These are phyloP conservation scores for Lasiodiplodia theobromae DNA, from an alignment of 2,329 filamentous ascomycete genomes.

Conservation along the genomic window DNA sequence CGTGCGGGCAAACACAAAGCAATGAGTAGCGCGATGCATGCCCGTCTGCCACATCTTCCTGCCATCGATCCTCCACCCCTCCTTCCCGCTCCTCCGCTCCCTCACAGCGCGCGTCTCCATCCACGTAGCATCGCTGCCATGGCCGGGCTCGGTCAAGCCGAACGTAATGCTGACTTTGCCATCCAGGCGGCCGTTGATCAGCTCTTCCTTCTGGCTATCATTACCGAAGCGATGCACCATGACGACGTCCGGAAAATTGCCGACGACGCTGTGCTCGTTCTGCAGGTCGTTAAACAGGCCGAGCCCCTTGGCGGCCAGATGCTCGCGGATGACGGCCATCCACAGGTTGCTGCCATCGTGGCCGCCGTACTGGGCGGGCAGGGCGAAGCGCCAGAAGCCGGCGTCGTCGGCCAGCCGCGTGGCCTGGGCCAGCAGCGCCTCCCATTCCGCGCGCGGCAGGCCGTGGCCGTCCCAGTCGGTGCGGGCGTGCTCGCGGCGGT, in stretches of 20 bases:
- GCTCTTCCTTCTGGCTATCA: conserved; percentile 59
- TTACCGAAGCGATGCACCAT: conserved; percentile 69
- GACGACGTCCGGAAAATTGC: conserved; percentile 68
- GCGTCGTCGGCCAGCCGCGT: conserved; percentile 62
- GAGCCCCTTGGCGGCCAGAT: conserved; percentile 65
- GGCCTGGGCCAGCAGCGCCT: conserved; percentile 59
- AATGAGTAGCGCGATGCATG: conserved; percentile 67
- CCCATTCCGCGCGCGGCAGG: conserved; percentile 66
- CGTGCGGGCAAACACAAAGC: conserved; percentile 68
- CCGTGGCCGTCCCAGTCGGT: conserved; percentile 67
- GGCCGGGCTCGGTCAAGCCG: conserved; percentile 67
- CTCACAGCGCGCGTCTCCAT: conserved; percentile 63
- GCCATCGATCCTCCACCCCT: conserved; percentile 63
- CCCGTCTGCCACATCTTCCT: conserved; percentile 72
- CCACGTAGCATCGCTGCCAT: conserved; percentile 69
- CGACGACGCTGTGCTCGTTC: conserved; percentile 68
- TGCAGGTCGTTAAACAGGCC: conserved; percentile 70
- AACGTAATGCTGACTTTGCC: conserved; percentile 66
- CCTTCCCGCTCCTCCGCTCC: conserved; percentile 51
- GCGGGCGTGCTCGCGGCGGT: conserved; percentile 67
- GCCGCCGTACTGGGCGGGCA: conserved; percentile 64
- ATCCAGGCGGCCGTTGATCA: conserved; percentile 61
- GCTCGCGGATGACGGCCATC: conserved; percentile 69
- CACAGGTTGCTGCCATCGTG: conserved; percentile 63
- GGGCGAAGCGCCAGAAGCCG: conserved; percentile 66